Evolutionary conservation across 805 yeast species (phyloP), one percentile per base, ranked within the genome.

Genomic region (Ogataea minuta): DNA sequence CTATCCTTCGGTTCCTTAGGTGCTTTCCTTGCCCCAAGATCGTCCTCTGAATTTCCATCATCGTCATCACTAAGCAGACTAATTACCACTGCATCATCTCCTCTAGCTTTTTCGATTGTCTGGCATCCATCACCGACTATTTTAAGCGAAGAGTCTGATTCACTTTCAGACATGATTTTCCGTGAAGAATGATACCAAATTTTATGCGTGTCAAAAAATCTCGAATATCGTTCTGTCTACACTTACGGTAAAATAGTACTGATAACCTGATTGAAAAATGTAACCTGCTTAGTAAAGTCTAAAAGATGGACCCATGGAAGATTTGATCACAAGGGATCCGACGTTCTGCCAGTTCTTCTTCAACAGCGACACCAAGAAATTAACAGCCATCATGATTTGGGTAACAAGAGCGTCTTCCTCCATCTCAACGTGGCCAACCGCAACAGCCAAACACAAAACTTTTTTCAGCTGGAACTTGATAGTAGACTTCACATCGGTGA

Each of bases 311-410:
- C 99, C 99, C 99, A 93, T 93, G 74, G 98, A 81, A 53, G 96
- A 88, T 81, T 93, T 93, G 80, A 93, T 84, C 70, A 90, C 97
- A 74, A 93, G 79, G 68, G 99, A 93, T 66, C 99, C 99, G 70
- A 93, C 97, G 77, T 93, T 93, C 83, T 93, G 99, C 99, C 99
- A 93, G 96, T 93, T 88, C 91, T 93, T 93, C 96, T 93, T 93
- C 74, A 93, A 82, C 75, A 93, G 78, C 59, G 99, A 93, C 61
- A 93, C 99, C 73, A 93, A 85, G 84, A 93, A 93, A 96, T 93
- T 93, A 61, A 95, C 80, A 60, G 99, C 80, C 93, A 93, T 81
- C 88, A 93, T 81, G 78, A 93, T 88, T 77, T 93, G 99, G 83
- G 91, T 86, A 65, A 85, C 95, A 67, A 93, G 77, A 63, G 79